Conservation (phyloP, 441 rosid species). For the Mallotus repandus region DNA sequence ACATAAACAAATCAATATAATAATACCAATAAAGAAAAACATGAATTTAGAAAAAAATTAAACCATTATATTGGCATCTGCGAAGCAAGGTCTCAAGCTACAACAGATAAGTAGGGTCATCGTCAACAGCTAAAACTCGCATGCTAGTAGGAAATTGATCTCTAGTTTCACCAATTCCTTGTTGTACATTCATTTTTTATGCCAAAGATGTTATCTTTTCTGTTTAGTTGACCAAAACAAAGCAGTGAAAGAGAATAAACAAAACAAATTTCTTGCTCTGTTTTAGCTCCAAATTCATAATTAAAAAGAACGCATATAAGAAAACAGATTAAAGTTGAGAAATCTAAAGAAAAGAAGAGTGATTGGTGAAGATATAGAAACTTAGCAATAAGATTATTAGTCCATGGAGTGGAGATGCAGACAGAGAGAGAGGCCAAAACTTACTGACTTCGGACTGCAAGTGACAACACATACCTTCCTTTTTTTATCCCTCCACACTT, state of each 20-base stretch:
- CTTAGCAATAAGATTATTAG: no score
- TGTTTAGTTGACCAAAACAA: not conserved
- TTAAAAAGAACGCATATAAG: conserved; percentile 29
- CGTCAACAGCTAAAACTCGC: conserved; percentile 96
- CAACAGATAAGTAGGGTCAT: conserved; percentile 77
- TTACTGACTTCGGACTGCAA: no score
- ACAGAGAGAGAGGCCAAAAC: not conserved
- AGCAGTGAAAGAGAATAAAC: not conserved
- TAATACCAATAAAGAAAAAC: not conserved
- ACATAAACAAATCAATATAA: conserved; percentile 4
- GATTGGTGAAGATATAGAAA: conserved; percentile 9
- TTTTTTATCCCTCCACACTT: no score
- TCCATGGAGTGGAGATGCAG: conserved; percentile 3
- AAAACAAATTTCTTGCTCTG: not conserved
- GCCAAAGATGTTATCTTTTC: not conserved
- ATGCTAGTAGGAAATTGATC: conserved; percentile 80
- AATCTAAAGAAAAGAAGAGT: conserved; percentile 6
- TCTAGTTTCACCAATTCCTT: conserved; percentile 32
- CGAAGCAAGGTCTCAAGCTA: conserved; percentile 69
- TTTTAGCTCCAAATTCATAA: not conserved
- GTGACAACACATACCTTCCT: no score
- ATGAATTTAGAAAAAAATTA: conserved; percentile 5
- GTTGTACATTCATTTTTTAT: conserved; percentile 51
- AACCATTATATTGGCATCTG: conserved; percentile 77
- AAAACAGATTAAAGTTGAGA: conserved; percentile 1